Evolutionary conservation across 768 basidiomycete genomes (phyloP).

Genomic region (Pisolithus albus): DNA sequence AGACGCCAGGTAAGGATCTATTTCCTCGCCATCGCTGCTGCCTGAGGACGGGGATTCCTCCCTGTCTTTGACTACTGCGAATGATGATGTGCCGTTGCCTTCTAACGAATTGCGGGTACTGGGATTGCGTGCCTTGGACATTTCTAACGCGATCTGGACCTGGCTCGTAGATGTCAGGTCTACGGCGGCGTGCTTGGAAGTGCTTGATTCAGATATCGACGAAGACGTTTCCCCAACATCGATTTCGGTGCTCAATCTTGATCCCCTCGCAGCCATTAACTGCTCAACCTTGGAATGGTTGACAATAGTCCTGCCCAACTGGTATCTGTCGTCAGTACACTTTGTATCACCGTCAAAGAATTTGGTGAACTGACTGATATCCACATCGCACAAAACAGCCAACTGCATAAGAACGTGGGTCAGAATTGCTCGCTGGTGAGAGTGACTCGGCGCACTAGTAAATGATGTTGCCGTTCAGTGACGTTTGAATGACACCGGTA

Average conservation of each 20-base stretch:
- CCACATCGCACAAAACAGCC: slow-evolving; percentile 15
- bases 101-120: too few relatives aligned
- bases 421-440: background rate
- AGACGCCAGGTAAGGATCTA: too few relatives aligned
- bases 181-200: too few relatives aligned
- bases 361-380: slow-evolving; percentile 9
- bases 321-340: background rate
- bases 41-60: too few relatives aligned
- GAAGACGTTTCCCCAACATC: background rate
- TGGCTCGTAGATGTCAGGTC: too few relatives aligned
- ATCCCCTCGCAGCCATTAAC: background rate
- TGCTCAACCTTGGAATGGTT: slow-evolving; percentile 7
- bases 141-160: too few relatives aligned
- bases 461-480: slow-evolving; percentile 14
- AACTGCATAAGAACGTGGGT: slow-evolving; percentile 3
- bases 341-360: background rate
- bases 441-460: slow-evolving; percentile 12
- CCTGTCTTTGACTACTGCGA: too few relatives aligned
- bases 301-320: slow-evolving; percentile 15
- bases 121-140: too few relatives aligned
- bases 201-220: too few relatives aligned
- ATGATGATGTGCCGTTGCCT: too few relatives aligned
- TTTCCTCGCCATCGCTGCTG: too few relatives aligned
- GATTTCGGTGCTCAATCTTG: background rate
- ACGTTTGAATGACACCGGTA: slow-evolving; percentile 7